Evolutionary conservation across 805 yeast genomes (phyloP).

Genomic region (Candida xyloterini): DNA sequence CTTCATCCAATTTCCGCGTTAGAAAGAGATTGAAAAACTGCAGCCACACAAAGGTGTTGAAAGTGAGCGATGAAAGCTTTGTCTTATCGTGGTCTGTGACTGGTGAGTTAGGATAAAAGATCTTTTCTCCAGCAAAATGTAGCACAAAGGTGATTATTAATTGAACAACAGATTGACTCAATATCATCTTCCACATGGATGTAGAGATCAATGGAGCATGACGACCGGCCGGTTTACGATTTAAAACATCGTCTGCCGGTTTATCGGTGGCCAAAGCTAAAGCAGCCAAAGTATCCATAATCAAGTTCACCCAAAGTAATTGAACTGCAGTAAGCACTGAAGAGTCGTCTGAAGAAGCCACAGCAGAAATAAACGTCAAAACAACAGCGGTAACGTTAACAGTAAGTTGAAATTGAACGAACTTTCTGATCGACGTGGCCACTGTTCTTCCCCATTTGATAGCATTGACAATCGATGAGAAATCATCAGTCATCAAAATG

Average conservation of each 20-base stretch:
- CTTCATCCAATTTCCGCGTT: constrained; percentile 87
- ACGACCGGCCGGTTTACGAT: constrained; percentile 83
- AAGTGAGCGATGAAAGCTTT: constrained; percentile 79
- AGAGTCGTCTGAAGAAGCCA: constrained; percentile 70
- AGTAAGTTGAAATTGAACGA: constrained; percentile 93
- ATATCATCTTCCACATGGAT: constrained; percentile 98
- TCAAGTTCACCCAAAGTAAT: constrained; percentile 93
- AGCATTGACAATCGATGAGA: constrained; percentile 91
- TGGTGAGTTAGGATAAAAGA: constrained; percentile 45
- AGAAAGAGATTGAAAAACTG: constrained; percentile 93
- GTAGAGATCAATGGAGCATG: constrained; percentile 73
- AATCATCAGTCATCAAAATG: constrained; percentile 95
- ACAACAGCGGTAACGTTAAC: constrained; percentile 97
- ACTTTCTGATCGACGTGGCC: constrained; percentile 88
- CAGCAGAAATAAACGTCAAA: constrained; percentile 90
- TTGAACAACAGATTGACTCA: constrained; percentile 82
- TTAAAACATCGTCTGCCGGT: constrained; percentile 78
- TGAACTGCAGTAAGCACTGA: constrained; percentile 97
- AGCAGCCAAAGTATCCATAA: constrained; percentile 98
- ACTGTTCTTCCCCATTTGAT: constrained; percentile 99
- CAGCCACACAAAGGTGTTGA: constrained; percentile 96
- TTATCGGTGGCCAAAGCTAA: constrained; percentile 96
- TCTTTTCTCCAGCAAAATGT: constrained; percentile 70
- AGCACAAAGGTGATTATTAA: constrained; percentile 72
- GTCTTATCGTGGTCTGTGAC: constrained; percentile 43